These are phyloP conservation scores for Uromyces viciae-fabae DNA, from an alignment of 1,284 basidiomycete species.

Conservation along the genomic window DNA sequence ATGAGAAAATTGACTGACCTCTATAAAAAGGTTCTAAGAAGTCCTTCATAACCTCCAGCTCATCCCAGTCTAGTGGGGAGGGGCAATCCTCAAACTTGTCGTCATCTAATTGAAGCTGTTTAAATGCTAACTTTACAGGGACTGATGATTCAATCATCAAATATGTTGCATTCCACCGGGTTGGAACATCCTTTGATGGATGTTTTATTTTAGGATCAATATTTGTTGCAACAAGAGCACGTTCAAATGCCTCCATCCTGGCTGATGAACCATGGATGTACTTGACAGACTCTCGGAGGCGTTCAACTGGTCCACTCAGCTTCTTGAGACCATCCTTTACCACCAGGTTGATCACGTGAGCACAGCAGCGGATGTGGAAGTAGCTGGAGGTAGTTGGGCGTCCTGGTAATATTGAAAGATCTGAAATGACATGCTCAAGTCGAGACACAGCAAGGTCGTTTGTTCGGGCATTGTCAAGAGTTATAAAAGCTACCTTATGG, in stretches of 20 bases:
- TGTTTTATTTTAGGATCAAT: neutral
- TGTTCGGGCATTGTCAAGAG: neutral
- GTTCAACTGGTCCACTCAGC: neutral
- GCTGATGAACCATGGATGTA: neutral
- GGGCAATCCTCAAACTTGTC: neutral
- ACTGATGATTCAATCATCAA: neutral
- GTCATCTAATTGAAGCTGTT: neutral
- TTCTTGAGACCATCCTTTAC: neutral
- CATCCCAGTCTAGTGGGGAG: neutral
- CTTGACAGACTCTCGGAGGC: neutral
- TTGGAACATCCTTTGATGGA: constrained; percentile 9
- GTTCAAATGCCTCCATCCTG: constrained; percentile 13
- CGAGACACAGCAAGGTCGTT: neutral
- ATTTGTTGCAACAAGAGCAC: neutral
- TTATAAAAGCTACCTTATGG: neutral
- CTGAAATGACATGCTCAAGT: neutral
- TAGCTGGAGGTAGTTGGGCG: neutral
- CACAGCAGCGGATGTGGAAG: neutral
- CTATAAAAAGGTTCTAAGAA: neutral
- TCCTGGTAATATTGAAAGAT: neutral
- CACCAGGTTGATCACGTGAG: neutral
- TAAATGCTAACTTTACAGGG: neutral
- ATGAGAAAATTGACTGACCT: no score
- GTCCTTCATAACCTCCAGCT: neutral
- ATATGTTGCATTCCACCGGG: neutral